Conservation (phyloP, 2,329 filamentous ascomycete species). For the Phaeosphaeria sp. region DNA sequence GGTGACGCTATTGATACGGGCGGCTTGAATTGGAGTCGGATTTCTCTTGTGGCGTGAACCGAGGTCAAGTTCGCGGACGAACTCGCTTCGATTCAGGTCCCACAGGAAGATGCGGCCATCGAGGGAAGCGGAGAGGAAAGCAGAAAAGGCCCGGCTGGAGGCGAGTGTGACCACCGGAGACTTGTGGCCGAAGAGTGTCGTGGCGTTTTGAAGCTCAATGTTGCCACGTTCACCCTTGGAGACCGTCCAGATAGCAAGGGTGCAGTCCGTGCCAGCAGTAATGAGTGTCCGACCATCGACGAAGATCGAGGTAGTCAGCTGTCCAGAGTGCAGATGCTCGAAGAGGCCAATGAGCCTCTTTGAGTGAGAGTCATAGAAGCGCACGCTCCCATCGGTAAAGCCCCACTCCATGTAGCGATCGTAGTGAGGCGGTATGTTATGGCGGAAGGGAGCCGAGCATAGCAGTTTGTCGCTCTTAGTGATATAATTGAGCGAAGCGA, state of each 20-base stretch:
- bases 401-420: constrained; percentile 97
- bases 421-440: constrained; percentile 85
- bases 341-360: constrained; percentile 86
- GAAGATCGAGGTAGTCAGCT: constrained; percentile 82
- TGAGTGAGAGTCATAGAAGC: constrained; percentile 86
- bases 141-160: constrained; percentile 85
- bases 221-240: constrained; percentile 64
- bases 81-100: constrained; percentile 91
- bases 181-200: constrained; percentile 89
- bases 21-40: constrained; percentile 65
- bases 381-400: constrained; percentile 88
- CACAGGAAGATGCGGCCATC: constrained; percentile 88
- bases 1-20: constrained; percentile 85
- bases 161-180: constrained; percentile 81
- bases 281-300: constrained; percentile 90
- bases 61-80: constrained; percentile 74
- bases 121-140: constrained; percentile 80
- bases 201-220: constrained; percentile 79
- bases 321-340: constrained; percentile 91
- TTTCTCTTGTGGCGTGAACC: constrained; percentile 30
- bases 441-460: constrained; percentile 80
- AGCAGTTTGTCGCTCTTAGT: constrained; percentile 82
- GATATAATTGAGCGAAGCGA: constrained; percentile 79
- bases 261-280: constrained; percentile 91
- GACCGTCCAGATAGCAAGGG: constrained; percentile 83